Conservation (phyloP, 2,329 filamentous ascomycete genomes). For the Hypoxylon sp. region DNA sequence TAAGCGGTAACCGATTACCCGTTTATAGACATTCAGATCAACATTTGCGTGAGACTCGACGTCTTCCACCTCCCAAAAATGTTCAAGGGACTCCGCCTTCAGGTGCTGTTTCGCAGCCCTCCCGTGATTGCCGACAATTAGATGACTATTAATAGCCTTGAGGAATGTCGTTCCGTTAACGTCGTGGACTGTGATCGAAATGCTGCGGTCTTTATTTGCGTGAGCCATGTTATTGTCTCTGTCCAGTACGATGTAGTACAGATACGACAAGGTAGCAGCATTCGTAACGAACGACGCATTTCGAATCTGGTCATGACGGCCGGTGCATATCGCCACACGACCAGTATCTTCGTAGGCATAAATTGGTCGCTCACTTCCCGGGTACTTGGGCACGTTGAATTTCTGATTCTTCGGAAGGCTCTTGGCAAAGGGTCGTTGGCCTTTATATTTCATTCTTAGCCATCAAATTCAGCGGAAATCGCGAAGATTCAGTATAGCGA, state of each 20-base stretch:
- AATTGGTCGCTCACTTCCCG: not conserved
- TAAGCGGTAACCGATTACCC: slow-evolving; percentile 14
- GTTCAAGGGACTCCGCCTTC: not conserved
- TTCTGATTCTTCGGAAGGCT: not conserved
- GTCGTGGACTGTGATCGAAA: slow-evolving; percentile 1
- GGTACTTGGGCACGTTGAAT: not conserved
- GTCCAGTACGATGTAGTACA: not conserved
- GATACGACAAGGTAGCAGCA: slow-evolving; percentile 4
- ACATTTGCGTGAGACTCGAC: not conserved
- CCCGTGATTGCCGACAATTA: not conserved
- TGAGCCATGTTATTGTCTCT: not conserved
- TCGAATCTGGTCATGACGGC: not conserved
- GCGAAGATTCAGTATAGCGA: too few relatives aligned
- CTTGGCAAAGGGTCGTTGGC: not conserved
- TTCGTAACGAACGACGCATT: slow-evolving; percentile 13
- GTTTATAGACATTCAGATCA: slow-evolving; percentile 7
- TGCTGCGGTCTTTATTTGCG: not conserved
- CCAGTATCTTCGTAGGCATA: slow-evolving; percentile 17
- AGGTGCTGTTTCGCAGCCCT: not conserved
- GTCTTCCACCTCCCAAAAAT: too few relatives aligned
- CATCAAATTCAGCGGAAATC: too few relatives aligned
- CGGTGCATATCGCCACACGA: not conserved
- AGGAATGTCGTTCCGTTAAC: slow-evolving; percentile 8
- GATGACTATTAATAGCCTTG: slow-evolving; percentile 4
- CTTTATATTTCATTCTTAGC: too few relatives aligned